Evolutionary conservation across 2,329 filamentous ascomycete species (phyloP), one percentile per base, ranked within the genome.

Genomic region (Diaporthe destruens): DNA sequence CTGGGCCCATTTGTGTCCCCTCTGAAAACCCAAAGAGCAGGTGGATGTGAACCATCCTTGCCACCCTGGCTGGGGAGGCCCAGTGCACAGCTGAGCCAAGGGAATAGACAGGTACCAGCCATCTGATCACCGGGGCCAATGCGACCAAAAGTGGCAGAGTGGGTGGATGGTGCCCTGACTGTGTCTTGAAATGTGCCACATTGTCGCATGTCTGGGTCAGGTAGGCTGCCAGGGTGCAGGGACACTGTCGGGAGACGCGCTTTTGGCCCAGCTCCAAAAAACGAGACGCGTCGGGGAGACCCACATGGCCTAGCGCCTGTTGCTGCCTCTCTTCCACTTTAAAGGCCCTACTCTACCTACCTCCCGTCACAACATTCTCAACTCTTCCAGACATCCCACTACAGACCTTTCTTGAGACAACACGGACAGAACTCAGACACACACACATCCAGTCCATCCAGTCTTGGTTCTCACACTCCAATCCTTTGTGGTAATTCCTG

Each of bases 221-320:
- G 23, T 23, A 57, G 39, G 18, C 12, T 55, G 16, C 66, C 66
- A 68, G 65, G 47, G n/a, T 25, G 5, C 66, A 57, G 32, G 66
- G 53, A 18, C 16, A 69, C 47, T 59, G 54, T 51, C 55, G 29
- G 29, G 29, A 2, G 55, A 70, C 67, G 67, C 67, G 67, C 67
- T 70, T 70, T 59, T 59, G 42, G 18, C 67, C 67, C 54, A 56
- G 42, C 32, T 57, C 54, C 44, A 70, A 70, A 70, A 70, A 65
- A 51, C 61, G 44, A 65, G 61, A 70, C 67, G 67, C 67, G 67
- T 70, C 67, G 61, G 44, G 42, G 44, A 70, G 67, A 59, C 56
- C 67, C 67, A 70, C 67, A 70, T 4, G n/a, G 44, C 44, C 61
- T 65, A 65, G 59, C 59, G 54, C 53, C 14, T 69, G 23, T 49